Percentiles rank a stretch among this genome's conserved stretches.
These are phyloP conservation scores for Leishmania turanica DNA, from an alignment of 208 protist species.

Conservation along the genomic window DNA sequence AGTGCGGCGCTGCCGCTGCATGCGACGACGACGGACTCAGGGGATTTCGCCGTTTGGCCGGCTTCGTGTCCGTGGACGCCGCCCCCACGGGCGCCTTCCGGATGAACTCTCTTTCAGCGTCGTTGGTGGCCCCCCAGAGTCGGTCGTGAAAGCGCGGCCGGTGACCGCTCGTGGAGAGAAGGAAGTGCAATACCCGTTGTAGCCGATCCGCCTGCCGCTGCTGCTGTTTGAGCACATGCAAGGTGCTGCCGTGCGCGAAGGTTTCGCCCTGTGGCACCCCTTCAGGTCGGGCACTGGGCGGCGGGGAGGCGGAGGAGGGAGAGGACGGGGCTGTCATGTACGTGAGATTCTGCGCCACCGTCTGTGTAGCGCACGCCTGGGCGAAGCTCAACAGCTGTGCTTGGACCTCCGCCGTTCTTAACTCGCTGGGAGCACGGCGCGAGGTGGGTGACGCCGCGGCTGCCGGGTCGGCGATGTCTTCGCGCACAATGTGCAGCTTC, in stretches of 20 bases:
- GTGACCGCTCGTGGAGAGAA: slow-evolving; percentile 18
- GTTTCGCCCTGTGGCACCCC: background rate
- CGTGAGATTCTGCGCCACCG: slow-evolving; percentile 17
- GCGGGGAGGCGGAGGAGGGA: background rate
- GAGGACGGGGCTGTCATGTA: background rate
- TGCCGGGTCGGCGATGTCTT: slow-evolving; percentile 2
- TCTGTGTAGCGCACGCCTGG: slow-evolving; percentile 22
- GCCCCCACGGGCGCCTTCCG: background rate
- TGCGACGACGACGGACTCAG: background rate
- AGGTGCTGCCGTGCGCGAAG: background rate
- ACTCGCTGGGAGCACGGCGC: background rate
- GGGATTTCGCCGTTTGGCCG: background rate
- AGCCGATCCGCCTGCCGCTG: slow-evolving; percentile 19
- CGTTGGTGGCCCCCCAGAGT: slow-evolving; percentile 26
- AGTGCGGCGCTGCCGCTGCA: background rate
- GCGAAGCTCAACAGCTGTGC: slow-evolving; percentile 19
- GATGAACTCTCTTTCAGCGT: slow-evolving; percentile 13
- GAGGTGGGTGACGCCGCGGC: background rate
- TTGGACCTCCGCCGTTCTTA: background rate
- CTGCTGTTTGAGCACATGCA: slow-evolving; percentile 2
- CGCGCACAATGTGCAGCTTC: slow-evolving; percentile 7
- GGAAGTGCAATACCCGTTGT: slow-evolving; percentile 31
- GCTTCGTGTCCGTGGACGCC: background rate
- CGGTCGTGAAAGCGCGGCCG: slow-evolving; percentile 21
- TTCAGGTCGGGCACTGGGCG: background rate